Percentiles rank a stretch among this genome's conserved stretches.
These are phyloP conservation scores for Calycina marina DNA, from an alignment of 2,329 filamentous ascomycete species.

Conservation along the genomic window DNA sequence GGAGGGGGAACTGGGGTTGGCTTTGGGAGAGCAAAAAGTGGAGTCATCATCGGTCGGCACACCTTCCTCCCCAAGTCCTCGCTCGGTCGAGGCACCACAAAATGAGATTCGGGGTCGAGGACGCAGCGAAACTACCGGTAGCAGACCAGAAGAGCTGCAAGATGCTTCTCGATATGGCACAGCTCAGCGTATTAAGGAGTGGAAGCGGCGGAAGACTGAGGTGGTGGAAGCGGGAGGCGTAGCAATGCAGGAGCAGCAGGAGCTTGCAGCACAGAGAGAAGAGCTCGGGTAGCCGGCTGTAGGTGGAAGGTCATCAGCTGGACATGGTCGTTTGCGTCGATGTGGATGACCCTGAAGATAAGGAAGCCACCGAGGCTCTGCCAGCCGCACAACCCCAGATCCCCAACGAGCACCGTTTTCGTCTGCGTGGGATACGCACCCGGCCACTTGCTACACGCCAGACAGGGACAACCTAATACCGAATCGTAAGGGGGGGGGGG, in stretches of 20 bases:
- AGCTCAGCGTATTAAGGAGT: constrained; percentile 7
- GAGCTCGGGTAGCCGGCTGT: constrained; percentile 6
- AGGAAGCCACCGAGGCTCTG: constrained; percentile 7
- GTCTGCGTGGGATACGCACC: constrained; percentile 8
- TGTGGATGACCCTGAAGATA: constrained; percentile 6
- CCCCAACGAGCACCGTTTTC: constrained; percentile 5
- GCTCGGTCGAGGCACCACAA: constrained; percentile 6
- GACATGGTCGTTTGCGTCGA: constrained; percentile 4
- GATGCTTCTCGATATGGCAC: constrained; percentile 5
- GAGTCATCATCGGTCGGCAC: not conserved
- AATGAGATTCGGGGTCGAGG: constrained; percentile 11
- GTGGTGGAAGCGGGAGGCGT: constrained; percentile 3
- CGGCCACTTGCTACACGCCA: constrained; percentile 9
- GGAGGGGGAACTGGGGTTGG: constrained; percentile 1
- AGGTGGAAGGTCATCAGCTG: constrained; percentile 8
- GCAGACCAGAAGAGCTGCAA: constrained; percentile 1
- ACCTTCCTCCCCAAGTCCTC: constrained; percentile 5
- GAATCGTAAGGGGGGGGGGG: constrained; percentile 11
- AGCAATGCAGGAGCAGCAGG: constrained; percentile 7
- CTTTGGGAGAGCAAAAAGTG: not conserved
- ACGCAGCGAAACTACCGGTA: constrained; percentile 8
- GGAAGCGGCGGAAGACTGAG: constrained; percentile 5
- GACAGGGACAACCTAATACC: constrained; percentile 11
- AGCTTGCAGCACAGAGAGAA: constrained; percentile 6
- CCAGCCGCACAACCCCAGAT: constrained; percentile 6